Base-by-base conservation (phyloP, 345 rosid species). In the Conringia planisiliqua region DNA sequence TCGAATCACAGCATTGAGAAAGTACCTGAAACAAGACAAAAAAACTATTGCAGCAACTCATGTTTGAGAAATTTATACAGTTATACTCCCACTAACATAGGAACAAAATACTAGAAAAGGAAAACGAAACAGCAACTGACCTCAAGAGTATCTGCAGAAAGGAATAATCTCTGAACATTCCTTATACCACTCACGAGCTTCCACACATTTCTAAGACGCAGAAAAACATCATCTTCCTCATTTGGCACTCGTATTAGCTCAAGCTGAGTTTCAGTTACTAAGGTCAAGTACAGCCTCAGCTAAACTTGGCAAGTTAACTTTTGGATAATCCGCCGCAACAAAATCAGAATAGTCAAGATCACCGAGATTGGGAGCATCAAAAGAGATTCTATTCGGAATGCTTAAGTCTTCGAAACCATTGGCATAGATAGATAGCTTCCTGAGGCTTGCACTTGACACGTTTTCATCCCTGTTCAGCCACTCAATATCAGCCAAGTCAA, bases 171-270 rank as follows among this genome's bases (percentile, higher is more conserved):
- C 0, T 65, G 43, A 65, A 47, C 70, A 47, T 47, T 18, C 32
- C 70, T 46, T 7, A 65, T 30, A 30, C 57, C 57, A 30, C 7
- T 46, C 0, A 65, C 10, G 7, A 47, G 43, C 43, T 47, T 65
- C 70, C 18, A 65, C 32, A 65, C 70, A 64, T 65, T 65, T 26
- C 22, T 27, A n/a, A 62, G 14, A 62, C n/a, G 10, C 8, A 13
- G 0, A 43, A 5, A 9, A n/a, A 0, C 24, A 9, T 42, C 24
- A 42, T 42, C 36, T 26, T 42, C 52, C 9, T n/a, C 36, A 43
- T 10, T n/a, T 27, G n/a, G 14, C 3, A 0, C 54, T 63, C 26
- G 24, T n/a, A 44, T 16, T n/a, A 26, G 24, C 26, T 63, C n/a
- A 5, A 29, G 6, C 27, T 63, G 54, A 16, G 16, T 2, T 42